phyloP scores from a whole-genome alignment of 2,329 filamentous ascomycete species.

The Fonsecaea pedrosoi region DNA sequence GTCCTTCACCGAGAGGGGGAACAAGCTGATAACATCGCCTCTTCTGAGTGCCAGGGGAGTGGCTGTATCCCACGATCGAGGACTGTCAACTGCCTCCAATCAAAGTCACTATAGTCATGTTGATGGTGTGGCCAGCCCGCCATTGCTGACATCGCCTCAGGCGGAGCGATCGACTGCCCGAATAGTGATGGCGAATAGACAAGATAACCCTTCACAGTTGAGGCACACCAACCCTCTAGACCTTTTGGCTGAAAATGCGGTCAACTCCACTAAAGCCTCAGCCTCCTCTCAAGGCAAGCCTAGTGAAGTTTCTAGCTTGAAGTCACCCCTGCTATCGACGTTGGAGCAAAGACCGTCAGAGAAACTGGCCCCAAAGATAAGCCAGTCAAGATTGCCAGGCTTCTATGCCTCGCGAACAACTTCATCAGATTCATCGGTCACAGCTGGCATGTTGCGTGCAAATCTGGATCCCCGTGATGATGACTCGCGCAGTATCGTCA shows the following conservation, averaged over 20 bases:
- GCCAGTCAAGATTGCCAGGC: slow-evolving; percentile 55
- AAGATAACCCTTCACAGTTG: slow-evolving; percentile 16
- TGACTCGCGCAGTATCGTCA: slow-evolving; percentile 44
- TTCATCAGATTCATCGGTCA: slow-evolving; percentile 47
- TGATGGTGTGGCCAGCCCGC: slow-evolving; percentile 21
- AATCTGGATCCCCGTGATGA: slow-evolving; percentile 38
- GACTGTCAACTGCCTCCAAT: slow-evolving; percentile 27
- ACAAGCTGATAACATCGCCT: slow-evolving; percentile 31
- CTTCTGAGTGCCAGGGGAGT: slow-evolving; percentile 17
- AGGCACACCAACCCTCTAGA: slow-evolving; percentile 42
- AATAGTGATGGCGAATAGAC: slow-evolving; percentile 24
- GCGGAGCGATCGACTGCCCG: slow-evolving; percentile 27
- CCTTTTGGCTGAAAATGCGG: slow-evolving; percentile 38
- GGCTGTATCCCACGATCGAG: slow-evolving; percentile 31
- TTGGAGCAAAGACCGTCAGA: slow-evolving; percentile 39
- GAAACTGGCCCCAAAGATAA: slow-evolving; percentile 49
- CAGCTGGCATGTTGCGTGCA: slow-evolving; percentile 12
- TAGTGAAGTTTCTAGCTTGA: slow-evolving; percentile 25
- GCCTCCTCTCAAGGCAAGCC: slow-evolving; percentile 11
- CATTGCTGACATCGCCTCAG: slow-evolving; percentile 12
- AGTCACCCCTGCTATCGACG: slow-evolving; percentile 32
- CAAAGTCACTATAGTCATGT: slow-evolving; percentile 27
- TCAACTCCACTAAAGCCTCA: slow-evolving; percentile 9
- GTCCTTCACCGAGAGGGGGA: slow-evolving; percentile 24
- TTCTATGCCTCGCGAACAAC: slow-evolving; percentile 51